Evolutionary conservation across 495 filamentous ascomycete genomes (phyloP), one percentile per base, ranked within the genome.

Genomic region (Podospora anserina): DNA sequence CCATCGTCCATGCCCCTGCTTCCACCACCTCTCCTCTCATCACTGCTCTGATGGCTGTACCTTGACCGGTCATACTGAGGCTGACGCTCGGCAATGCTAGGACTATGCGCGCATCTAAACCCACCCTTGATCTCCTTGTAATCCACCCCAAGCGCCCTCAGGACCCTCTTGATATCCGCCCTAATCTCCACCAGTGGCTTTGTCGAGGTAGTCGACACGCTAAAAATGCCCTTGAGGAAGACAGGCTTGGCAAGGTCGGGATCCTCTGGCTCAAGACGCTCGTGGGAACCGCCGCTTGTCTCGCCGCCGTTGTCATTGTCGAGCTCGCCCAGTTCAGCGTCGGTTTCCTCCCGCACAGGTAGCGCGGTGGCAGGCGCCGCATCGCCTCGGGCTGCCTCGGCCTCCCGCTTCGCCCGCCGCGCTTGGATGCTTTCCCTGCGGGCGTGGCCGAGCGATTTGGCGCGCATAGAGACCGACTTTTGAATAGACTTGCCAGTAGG

Each of bases 191-290:
- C 76, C 23, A 98, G 84, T 2, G 96, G 92, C 71, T 93, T 95
- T 73, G 90, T 96, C 71, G 93, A 97, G 2, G 95, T 99, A 0
- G 95, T 99, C 4, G 92, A 93, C 44, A 98, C 95, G 75, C 94
- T 97, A 82, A 99, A 99, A 27, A 99, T 87, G 26, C 95, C 95
- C 78, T 99, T 99, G 28, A 99, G 87, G 75, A 90, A 99, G 28
- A 98, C 95, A 1, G 96, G 96, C 74, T 97, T 98, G 56, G 90
- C 87, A 54, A 88, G 81, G 69, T 90, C 84, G 3, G 82, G 79
- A 72, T 91, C 79, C 80, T 81, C 84, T n/a, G 65, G 68, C 34
- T 80, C 80, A 13, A 87, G 71, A 26, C 83, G 75, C 39, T 87
- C 84, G 19, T 80, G 80, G 28, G 84, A 87, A 27, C 82, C 76